These are phyloP conservation scores for Pinus tabuliformis DNA, from an alignment of 75 land plant species.

Conservation along the genomic window DNA sequence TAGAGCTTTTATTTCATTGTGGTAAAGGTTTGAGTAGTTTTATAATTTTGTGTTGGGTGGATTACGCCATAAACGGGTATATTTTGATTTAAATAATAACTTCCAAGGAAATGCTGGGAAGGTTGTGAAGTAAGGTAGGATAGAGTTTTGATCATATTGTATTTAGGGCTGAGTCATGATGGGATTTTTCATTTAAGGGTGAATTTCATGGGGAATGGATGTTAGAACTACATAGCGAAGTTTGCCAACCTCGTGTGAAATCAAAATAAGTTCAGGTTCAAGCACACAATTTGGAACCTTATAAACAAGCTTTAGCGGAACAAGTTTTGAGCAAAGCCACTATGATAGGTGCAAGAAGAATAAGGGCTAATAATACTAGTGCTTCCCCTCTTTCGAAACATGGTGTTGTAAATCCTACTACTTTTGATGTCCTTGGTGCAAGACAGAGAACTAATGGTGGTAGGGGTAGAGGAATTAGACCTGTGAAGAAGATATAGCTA, in stretches of 20 bases:
- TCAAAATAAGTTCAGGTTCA: constrained; percentile 47
- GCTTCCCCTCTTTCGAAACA: constrained; percentile 32
- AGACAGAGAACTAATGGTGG: constrained; percentile 40
- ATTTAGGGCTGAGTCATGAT: neutral
- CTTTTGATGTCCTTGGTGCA: constrained; percentile 30
- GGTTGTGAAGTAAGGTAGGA: neutral
- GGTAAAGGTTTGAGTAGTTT: no score
- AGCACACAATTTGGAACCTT: constrained; percentile 4
- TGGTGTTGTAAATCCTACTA: constrained; percentile 33
- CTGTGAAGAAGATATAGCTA: constrained; percentile 47
- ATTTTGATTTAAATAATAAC: neutral
- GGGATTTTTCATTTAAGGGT: constrained; percentile 17
- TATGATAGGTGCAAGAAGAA: constrained; percentile 50
- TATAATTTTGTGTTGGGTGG: neutral
- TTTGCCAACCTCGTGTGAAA: constrained; percentile 57
- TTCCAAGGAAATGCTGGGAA: neutral
- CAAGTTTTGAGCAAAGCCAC: constrained; percentile 34
- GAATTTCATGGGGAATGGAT: constrained; percentile 96
- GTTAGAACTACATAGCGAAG: constrained; percentile 97
- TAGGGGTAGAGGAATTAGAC: constrained; percentile 52
- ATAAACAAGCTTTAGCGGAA: constrained; percentile 25
- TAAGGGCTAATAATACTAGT: constrained; percentile 40
- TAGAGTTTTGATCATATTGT: neutral
- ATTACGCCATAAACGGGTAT: neutral
- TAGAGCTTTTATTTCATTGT: no score